phyloP scores from a whole-genome alignment of 2,329 filamentous ascomycete species.

The Phyllosticta capitalensis region DNA sequence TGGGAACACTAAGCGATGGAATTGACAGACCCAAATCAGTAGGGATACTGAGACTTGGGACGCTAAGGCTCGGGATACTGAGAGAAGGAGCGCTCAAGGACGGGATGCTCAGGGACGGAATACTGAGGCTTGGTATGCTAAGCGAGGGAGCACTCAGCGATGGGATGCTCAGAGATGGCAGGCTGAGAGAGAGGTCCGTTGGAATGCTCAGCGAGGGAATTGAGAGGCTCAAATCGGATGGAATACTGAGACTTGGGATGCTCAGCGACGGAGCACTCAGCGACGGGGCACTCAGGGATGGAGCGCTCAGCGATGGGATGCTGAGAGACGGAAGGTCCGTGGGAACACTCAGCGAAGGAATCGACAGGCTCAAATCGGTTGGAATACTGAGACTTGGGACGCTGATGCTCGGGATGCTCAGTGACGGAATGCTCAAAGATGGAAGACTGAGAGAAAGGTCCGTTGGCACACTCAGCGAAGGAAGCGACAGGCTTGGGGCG shows the following conservation, averaged over 20 bases:
- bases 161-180: background rate
- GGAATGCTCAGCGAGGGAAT: background rate
- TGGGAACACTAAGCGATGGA: background rate
- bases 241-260: background rate
- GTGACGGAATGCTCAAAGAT: background rate
- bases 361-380: background rate
- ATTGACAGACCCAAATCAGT: background rate
- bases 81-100: too few relatives aligned
- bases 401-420: background rate
- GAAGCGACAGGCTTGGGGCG: background rate
- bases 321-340: too few relatives aligned
- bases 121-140: background rate
- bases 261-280: too few relatives aligned
- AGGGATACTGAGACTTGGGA: background rate
- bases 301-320: background rate
- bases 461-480: background rate
- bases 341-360: slow-evolving; percentile 1
- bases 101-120: background rate
- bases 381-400: background rate
- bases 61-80: background rate
- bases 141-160: background rate
- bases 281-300: too few relatives aligned
- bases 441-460: background rate
- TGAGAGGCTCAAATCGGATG: background rate
- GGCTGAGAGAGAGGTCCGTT: background rate